Base-by-base conservation (phyloP, 352 stramenopile genomes). In the Phytopythium boreale region DNA sequence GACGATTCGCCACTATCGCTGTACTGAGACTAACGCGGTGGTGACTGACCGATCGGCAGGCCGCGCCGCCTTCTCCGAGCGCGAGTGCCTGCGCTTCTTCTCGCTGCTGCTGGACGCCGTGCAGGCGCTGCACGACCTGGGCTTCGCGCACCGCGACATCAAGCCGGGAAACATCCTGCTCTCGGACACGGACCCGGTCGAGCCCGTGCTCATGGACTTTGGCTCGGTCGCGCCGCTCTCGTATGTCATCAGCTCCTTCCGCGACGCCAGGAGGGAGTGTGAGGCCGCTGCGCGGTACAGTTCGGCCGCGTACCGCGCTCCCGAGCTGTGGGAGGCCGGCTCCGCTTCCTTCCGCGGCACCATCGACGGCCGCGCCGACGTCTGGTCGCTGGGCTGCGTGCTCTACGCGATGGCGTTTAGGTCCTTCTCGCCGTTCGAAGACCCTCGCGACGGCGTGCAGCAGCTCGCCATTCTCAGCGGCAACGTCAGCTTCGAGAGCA, bases 371-470 rank as follows among this genome's bases (percentile, higher is more conserved):
- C 84, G 83, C 19, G 76, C 87, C 0, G 93, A 98, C 68, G 88
- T 98, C 27, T 98, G 92, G 92, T 84, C 78, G 43, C 82, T 98
- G 27, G 93, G 93, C 5, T 98, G 92, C 61, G 64, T 93, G 15
- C 71, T 98, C 0, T 98, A 97, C 71, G 90, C 89, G 2, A 91
- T 98, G 72, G 82, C 94, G 39, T 98, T 93, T 70, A 92, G 93
- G 4, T 82, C 84, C 19, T 88, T 84, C 51, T 97, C 89, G 52
- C 95, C 95, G 0, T 97, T 97, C 70, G 95, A 98, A 64, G 80
- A 76, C 47, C 63, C 70, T 20, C 72, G 53, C 24, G 67, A 88
- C 11, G 80, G 82, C 31, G 76, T 89, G 6, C 71, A 83, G 44
- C 68, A 68, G 17, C 73, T 89, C 20, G 82, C 80, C 4, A 89